phyloP scores from a whole-genome alignment of 495 filamentous ascomycete species.

The Penicillium goetzii region DNA sequence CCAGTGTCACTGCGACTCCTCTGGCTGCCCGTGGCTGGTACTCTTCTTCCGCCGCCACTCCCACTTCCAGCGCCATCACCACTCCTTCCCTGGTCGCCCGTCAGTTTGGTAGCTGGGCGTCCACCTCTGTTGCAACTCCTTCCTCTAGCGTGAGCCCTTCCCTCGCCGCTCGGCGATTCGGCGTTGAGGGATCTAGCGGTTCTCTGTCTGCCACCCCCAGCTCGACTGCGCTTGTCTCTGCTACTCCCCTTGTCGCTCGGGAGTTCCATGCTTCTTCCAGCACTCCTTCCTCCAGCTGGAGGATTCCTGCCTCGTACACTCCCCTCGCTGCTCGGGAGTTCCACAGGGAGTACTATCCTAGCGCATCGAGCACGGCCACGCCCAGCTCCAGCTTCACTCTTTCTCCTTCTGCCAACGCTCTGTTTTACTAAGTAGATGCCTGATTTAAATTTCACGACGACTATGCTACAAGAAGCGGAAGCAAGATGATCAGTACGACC shows the following conservation, averaged over 20 bases:
- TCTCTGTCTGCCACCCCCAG: neutral
- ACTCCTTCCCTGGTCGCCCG: conserved; percentile 21
- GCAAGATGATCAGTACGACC: conserved; percentile 1
- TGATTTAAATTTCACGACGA: neutral
- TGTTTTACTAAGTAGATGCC: conserved; percentile 14
- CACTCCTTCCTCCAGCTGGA: too few relatives aligned
- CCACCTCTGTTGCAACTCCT: neutral
- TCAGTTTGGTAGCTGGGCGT: conserved; percentile 11
- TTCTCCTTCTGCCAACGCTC: conserved; percentile 14
- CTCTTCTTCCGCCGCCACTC: conserved; percentile 8
- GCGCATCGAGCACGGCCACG: conserved; percentile 14
- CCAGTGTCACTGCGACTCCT: conserved; percentile 16
- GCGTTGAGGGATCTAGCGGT: neutral
- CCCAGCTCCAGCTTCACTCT: conserved; percentile 23
- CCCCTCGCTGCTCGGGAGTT: conserved; percentile 15
- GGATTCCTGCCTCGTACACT: too few relatives aligned
- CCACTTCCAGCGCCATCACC: conserved; percentile 7
- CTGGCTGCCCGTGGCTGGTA: conserved; percentile 20
- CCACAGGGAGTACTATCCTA: neutral
- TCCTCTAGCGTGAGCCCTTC: too few relatives aligned
- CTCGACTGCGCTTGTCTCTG: too few relatives aligned
- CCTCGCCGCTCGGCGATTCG: too few relatives aligned
- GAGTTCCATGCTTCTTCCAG: too few relatives aligned
- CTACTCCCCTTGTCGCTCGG: too few relatives aligned
- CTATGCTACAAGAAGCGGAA: neutral